A percentile compares a stretch with the other conserved stretches of the same genome.
phyloP scores from a whole-genome alignment of 2,329 filamentous ascomycete genomes.

The Hirsutella rhossiliensis region DNA sequence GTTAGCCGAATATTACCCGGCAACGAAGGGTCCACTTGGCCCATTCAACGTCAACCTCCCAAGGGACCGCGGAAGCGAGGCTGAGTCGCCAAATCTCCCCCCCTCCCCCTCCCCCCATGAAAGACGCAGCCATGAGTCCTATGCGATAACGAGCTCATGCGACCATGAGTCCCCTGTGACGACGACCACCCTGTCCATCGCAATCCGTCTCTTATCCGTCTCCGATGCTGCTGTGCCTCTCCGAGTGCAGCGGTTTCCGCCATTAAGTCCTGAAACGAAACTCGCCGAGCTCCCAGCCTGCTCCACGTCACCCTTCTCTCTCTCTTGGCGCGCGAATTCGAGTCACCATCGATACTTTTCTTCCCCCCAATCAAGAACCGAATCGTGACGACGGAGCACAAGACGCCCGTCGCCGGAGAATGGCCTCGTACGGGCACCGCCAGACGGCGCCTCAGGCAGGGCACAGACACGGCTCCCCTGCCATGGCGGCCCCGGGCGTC shows the following conservation, averaged over 20 bases:
- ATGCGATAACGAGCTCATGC: too few relatives aligned
- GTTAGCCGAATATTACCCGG: background rate
- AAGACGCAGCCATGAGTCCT: too few relatives aligned
- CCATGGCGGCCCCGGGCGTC: conserved; percentile 22
- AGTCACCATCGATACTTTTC: too few relatives aligned
- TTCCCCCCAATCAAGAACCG: too few relatives aligned
- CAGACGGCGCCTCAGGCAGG: conserved; percentile 13
- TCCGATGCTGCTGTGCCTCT: background rate
- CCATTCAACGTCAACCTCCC: background rate
- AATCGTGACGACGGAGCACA: too few relatives aligned
- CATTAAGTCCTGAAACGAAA: background rate
- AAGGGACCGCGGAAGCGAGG: background rate
- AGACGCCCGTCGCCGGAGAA: conserved; percentile 3
- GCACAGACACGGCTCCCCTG: conserved; percentile 22
- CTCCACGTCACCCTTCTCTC: background rate
- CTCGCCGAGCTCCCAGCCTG: background rate
- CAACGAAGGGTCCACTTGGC: background rate
- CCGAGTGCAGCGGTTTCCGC: background rate
- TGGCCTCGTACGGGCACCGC: conserved; percentile 26
- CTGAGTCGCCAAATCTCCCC: background rate
- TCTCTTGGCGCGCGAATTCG: too few relatives aligned
- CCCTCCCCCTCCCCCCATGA: too few relatives aligned
- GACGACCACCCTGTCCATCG: background rate
- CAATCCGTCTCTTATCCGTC: background rate
- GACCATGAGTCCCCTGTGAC: background rate